Conservation (phyloP, 2,329 filamentous ascomycete genomes). For the Botrytis elliptica region DNA sequence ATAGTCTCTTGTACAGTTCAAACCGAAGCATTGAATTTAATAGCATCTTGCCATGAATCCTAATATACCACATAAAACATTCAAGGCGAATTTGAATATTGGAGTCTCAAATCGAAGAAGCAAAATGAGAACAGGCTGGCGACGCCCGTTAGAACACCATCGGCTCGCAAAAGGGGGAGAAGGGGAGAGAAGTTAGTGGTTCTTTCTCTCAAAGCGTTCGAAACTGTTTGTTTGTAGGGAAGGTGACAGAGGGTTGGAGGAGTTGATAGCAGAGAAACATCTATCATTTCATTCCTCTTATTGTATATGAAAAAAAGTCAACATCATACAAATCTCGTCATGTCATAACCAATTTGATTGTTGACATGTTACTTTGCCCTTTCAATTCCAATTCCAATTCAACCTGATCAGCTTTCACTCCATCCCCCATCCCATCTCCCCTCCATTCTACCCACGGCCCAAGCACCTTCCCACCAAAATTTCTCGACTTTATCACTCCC, state of each 20-base stretch:
- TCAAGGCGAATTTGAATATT: not conserved
- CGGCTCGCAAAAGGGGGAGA: not conserved
- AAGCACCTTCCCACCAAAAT: conserved; percentile 6
- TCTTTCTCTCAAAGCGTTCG: not conserved
- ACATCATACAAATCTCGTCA: not conserved
- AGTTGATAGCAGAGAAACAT: not conserved
- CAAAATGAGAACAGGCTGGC: not conserved
- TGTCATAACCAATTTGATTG: not conserved
- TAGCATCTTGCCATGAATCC: not conserved
- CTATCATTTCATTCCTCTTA: not conserved
- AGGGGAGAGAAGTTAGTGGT: not conserved
- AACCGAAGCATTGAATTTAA: not conserved
- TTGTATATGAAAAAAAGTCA: not conserved
- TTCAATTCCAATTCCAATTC: not conserved
- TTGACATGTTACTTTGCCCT: too few relatives aligned
- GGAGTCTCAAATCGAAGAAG: not conserved
- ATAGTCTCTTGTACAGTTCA: not conserved
- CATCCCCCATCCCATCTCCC: not conserved
- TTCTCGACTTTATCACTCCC: not conserved
- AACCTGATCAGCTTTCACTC: not conserved
- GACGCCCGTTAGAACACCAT: not conserved
- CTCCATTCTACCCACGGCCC: not conserved
- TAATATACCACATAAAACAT: not conserved
- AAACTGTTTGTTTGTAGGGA: not conserved
- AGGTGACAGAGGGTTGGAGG: not conserved